Base-by-base conservation (phyloP, 148 eudicot genomes). In the Linanthus parryae region DNA sequence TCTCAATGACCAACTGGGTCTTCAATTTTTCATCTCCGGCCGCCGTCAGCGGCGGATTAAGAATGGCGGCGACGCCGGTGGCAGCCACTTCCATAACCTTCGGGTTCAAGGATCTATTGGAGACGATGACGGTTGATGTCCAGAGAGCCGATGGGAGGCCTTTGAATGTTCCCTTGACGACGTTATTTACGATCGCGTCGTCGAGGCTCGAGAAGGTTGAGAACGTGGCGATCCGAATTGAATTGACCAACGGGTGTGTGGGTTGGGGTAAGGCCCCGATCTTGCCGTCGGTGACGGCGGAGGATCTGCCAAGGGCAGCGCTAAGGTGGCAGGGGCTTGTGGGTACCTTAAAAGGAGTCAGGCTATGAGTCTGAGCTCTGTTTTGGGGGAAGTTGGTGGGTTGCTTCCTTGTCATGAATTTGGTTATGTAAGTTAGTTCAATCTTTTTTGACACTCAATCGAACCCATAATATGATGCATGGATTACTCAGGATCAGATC, bases 401-500 rank as follows among this genome's bases (percentile, higher is more conserved):
- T 37, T 82, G 34, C 85, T 85, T 59, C 85, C 77, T 53, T 91
- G 83, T 1, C 95, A 89, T 55, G 61, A 60, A 26, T 89, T 80
- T 64, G 97, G 91, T 69, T 89, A 95, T 55, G 97, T 89, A 59
- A 79, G 96, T 81, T n/a, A n/a, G n/a, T n/a, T n/a, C n/a, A n/a
- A n/a, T n/a, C n/a, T n/a, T n/a, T n/a, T n/a, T n/a, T n/a, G n/a
- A n/a, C n/a, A n/a, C n/a, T n/a, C n/a, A n/a, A n/a, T n/a, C n/a
- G n/a, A n/a, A n/a, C n/a, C n/a, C n/a, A n/a, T n/a, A n/a, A n/a
- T n/a, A n/a, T n/a, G n/a, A n/a, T n/a, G n/a, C n/a, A n/a, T n/a
- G n/a, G n/a, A n/a, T n/a, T n/a, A n/a, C n/a, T n/a, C n/a, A n/a
- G n/a, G n/a, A n/a, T n/a, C n/a, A n/a, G n/a, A n/a, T n/a, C n/a